These are phyloP conservation scores for Melanomma pulvis-pyrius DNA, from an alignment of 495 filamentous ascomycete species.

Conservation along the genomic window DNA sequence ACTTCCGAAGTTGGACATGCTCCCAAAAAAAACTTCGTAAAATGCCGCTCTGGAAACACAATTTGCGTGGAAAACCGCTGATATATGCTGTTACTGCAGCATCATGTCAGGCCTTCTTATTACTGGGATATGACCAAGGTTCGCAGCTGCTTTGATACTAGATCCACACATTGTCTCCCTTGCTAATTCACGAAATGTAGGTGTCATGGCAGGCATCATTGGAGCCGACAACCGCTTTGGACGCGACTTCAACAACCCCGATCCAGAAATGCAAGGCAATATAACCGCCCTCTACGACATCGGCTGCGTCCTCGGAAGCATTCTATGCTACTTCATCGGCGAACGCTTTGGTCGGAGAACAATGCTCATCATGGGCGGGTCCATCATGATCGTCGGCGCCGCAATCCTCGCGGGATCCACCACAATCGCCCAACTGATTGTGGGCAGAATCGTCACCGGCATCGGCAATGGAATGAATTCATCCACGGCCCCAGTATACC, in stretches of 20 bases:
- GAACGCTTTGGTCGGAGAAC: slow-evolving; percentile 54
- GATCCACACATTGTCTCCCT: background rate
- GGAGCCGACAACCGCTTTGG: slow-evolving; percentile 10
- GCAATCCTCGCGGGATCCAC: slow-evolving; percentile 51
- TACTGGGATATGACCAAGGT: slow-evolving; percentile 12
- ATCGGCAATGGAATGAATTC: slow-evolving; percentile 58
- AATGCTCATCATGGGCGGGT: slow-evolving; percentile 49
- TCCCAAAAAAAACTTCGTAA: background rate
- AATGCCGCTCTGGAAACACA: slow-evolving; percentile 6
- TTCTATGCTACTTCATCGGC: slow-evolving; percentile 50
- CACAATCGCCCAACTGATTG: slow-evolving; percentile 50
- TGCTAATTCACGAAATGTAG: background rate
- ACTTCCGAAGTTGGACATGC: background rate
- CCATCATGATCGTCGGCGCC: slow-evolving; percentile 51
- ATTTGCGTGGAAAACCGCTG: background rate
- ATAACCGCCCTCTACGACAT: slow-evolving; percentile 53
- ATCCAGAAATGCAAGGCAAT: slow-evolving; percentile 7
- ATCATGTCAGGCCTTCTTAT: slow-evolving; percentile 1
- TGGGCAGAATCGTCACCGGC: slow-evolving; percentile 53
- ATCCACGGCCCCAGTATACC: slow-evolving; percentile 55
- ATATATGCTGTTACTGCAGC: slow-evolving; percentile 10
- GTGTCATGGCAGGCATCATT: slow-evolving; percentile 11
- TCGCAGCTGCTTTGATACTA: background rate
- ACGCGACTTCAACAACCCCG: slow-evolving; percentile 7
- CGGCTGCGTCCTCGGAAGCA: slow-evolving; percentile 50